phyloP scores from a whole-genome alignment of 2,329 filamentous ascomycete genomes.

The Exutisphaerella laricina region DNA sequence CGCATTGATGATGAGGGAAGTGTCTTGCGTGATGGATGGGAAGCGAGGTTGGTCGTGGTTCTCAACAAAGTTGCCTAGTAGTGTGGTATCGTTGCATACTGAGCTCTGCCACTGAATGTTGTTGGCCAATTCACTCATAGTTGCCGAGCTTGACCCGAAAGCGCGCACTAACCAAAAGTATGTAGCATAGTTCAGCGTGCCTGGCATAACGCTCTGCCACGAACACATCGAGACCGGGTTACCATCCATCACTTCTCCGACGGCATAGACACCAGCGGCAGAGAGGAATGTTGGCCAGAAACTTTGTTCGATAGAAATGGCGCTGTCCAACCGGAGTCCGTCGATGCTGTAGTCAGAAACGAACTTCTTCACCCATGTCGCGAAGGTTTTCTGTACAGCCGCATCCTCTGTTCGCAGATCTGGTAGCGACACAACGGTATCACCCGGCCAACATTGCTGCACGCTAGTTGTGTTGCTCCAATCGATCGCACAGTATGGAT shows the following conservation, averaged over 20 bases:
- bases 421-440: constrained; percentile 50
- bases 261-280: constrained; percentile 33
- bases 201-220: constrained; percentile 39
- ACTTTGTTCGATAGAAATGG: constrained; percentile 37
- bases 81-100: constrained; percentile 33
- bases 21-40: constrained; percentile 45
- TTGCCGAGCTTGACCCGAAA: constrained; percentile 31
- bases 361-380: constrained; percentile 53
- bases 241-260: constrained; percentile 42
- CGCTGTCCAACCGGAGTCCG: constrained; percentile 30
- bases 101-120: constrained; percentile 25
- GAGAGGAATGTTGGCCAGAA: constrained; percentile 37
- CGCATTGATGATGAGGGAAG: constrained; percentile 53
- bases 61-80: constrained; percentile 36
- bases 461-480: constrained; percentile 44
- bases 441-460: constrained; percentile 49
- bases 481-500: constrained; percentile 51
- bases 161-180: constrained; percentile 34
- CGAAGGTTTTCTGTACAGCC: constrained; percentile 46
- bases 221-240: constrained; percentile 34
- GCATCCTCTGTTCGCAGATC: constrained; percentile 54
- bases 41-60: constrained; percentile 36
- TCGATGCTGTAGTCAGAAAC: constrained; percentile 57
- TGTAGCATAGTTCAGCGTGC: constrained; percentile 43
- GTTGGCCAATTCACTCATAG: constrained; percentile 34